Conservation (phyloP, 306 rosid species). For the Dalbergia cochinchinensis region DNA sequence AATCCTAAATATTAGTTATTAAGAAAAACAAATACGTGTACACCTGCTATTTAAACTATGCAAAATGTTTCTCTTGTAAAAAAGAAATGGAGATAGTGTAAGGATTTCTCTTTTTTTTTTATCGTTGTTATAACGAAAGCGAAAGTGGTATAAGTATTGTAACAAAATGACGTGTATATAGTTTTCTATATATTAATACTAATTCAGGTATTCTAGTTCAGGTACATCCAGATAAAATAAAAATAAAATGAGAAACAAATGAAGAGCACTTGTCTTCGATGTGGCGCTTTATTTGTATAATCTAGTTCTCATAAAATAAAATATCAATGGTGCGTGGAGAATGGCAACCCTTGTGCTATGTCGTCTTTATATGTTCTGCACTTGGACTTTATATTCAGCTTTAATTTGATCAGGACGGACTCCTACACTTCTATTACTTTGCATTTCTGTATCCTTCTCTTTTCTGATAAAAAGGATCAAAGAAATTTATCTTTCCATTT, state of each 20-base stretch:
- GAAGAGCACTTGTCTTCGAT: neutral
- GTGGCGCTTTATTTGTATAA: neutral
- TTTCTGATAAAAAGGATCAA: neutral
- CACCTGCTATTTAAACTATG: no score
- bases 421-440: neutral
- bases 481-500: neutral
- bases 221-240: neutral
- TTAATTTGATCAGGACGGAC: neutral
- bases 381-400: constrained; percentile 9
- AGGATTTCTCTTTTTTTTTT: no score
- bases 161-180: no score
- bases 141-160: no score
- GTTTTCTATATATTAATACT: no score
- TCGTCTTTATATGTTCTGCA: neutral
- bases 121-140: no score
- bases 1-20: no score
- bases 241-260: constrained; percentile 7
- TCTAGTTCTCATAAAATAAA: neutral
- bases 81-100: no score
- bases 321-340: constrained; percentile 1
- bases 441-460: neutral
- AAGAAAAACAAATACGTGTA: no score
- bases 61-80: no score
- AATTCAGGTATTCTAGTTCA: no score
- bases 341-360: constrained; percentile 7